Evolutionary conservation across 495 filamentous ascomycete genomes (phyloP).

Genomic region (Evansstolkia leycettana): DNA sequence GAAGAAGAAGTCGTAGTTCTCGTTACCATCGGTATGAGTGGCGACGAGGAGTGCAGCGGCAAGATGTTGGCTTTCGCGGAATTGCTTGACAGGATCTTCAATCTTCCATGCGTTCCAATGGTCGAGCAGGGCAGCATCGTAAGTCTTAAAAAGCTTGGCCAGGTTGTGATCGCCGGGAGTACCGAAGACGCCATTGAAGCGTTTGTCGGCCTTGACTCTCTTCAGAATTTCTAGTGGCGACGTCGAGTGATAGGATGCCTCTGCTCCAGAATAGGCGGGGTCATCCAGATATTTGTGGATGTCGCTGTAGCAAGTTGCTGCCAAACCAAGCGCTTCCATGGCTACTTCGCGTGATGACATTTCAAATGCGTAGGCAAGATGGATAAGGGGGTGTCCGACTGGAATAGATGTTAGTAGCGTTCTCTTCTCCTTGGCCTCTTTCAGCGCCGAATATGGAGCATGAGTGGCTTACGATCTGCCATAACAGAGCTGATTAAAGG

Average conservation of each 20-base stretch:
- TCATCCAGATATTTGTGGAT: constrained; percentile 73
- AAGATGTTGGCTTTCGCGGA: constrained; percentile 64
- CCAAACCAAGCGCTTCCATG: constrained; percentile 69
- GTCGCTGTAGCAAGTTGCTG: constrained; percentile 57
- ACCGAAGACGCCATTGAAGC: constrained; percentile 43
- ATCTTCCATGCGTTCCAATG: constrained; percentile 84
- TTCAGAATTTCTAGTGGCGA: constrained; percentile 55
- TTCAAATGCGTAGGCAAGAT: constrained; percentile 81
- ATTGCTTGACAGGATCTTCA: constrained; percentile 50
- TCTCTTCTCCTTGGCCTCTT: background rate
- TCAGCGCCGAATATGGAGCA: constrained; percentile 29
- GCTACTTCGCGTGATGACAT: constrained; percentile 64
- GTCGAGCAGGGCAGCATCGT: constrained; percentile 58
- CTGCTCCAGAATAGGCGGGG: constrained; percentile 44
- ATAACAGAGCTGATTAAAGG: constrained; percentile 72
- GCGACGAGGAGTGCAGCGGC: constrained; percentile 61
- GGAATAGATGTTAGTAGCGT: background rate
- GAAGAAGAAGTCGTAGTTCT: constrained; percentile 72
- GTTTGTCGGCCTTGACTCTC: constrained; percentile 38
- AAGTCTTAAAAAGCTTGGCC: constrained; percentile 48
- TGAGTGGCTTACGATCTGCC: constrained; percentile 61
- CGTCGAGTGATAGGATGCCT: constrained; percentile 34
- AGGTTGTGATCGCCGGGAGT: constrained; percentile 51
- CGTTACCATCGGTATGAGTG: constrained; percentile 26
- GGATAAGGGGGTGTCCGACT: constrained; percentile 85